These are phyloP conservation scores for Coleophoma cylindrospora DNA, from an alignment of 2,329 filamentous ascomycete species.

Conservation along the genomic window DNA sequence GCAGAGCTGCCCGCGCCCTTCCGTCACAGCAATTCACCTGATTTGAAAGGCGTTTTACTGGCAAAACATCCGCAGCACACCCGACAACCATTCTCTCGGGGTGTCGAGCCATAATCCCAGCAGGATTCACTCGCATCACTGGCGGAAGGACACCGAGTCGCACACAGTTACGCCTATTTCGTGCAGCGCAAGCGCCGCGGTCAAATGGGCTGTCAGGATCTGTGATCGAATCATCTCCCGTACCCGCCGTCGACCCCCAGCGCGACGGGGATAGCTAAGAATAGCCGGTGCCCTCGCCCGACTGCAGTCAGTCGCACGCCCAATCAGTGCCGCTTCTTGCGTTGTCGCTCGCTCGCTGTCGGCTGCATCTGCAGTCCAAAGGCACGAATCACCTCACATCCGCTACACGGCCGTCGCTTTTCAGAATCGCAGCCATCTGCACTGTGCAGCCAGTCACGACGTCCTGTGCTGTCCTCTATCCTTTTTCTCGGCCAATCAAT, in stretches of 20 bases:
- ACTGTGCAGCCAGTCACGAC: not conserved
- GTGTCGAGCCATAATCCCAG: conserved; percentile 5
- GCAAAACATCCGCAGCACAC: conserved; percentile 4
- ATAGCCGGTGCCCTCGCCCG: conserved; percentile 11
- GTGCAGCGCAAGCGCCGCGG: not conserved
- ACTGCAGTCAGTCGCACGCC: not conserved
- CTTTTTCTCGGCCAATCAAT: no score
- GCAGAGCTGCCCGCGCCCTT: not conserved
- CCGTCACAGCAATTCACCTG: not conserved
- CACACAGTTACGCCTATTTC: not conserved
- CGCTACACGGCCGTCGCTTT: conserved; percentile 4
- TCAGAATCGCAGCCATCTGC: not conserved
- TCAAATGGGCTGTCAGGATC: not conserved
- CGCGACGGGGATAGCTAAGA: conserved; percentile 16
- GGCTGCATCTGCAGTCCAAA: conserved; percentile 16
- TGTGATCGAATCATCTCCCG: not conserved
- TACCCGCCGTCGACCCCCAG: conserved; percentile 10
- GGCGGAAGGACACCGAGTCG: not conserved
- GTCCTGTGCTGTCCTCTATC: not conserved
- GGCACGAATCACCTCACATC: conserved; percentile 23
- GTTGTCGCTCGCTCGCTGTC: conserved; percentile 9
- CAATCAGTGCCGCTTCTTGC: conserved; percentile 12
- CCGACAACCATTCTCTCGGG: conserved; percentile 15
- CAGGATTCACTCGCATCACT: not conserved
- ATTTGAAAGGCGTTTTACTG: conserved; percentile 5